A percentile compares a stretch with the other conserved stretches of the same genome.
Evolutionary conservation across 2,329 filamentous ascomycete genomes (phyloP).

Genomic region (Colletotrichum liaoningense): DNA sequence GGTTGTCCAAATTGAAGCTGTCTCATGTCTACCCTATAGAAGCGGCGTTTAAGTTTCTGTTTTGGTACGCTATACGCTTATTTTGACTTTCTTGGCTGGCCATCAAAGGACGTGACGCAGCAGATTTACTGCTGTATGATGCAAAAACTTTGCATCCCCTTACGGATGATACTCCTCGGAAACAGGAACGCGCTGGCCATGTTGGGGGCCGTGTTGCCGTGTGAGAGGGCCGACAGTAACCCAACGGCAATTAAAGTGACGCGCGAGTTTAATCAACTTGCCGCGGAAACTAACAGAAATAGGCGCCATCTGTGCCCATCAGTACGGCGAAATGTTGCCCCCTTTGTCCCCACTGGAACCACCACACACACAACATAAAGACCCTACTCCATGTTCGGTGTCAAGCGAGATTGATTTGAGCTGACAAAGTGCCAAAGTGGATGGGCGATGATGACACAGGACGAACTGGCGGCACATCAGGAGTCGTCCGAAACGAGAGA

Average conservation of each 20-base stretch:
- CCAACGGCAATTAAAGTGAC: neutral
- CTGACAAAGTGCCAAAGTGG: neutral
- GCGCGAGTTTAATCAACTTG: neutral
- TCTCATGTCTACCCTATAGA: neutral
- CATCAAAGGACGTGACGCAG: neutral
- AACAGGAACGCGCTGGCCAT: neutral
- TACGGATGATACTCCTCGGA: neutral
- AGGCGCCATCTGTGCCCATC: neutral
- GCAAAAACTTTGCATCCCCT: neutral
- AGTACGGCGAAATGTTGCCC: neutral
- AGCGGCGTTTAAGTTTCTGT: neutral
- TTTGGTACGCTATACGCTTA: neutral
- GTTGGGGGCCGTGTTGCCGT: neutral
- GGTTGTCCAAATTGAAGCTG: neutral
- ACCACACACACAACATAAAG: neutral
- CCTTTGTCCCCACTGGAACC: neutral
- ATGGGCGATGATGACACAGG: neutral
- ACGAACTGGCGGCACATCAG: neutral
- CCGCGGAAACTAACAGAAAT: neutral
- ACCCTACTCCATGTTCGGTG: neutral
- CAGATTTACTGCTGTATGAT: neutral
- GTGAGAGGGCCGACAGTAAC: neutral
- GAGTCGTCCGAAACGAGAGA: neutral
- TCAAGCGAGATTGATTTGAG: slow-evolving; percentile 19
- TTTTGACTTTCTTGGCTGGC: neutral